Conservation (phyloP, 2,329 filamentous ascomycete genomes). For the Bipolaris victoriae region DNA sequence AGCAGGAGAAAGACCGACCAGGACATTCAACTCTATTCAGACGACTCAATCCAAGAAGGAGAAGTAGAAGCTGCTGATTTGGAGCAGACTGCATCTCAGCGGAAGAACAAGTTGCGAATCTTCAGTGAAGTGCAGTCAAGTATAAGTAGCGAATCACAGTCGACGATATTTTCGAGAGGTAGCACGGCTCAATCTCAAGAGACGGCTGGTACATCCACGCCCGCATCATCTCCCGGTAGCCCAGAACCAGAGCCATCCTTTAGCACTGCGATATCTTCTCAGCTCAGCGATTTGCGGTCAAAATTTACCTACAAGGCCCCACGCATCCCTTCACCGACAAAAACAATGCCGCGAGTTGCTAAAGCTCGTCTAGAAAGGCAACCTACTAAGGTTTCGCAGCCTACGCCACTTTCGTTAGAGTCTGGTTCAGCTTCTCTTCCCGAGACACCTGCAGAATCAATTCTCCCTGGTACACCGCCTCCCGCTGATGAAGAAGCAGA, state of each 20-base stretch:
- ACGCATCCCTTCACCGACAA: conserved; percentile 3
- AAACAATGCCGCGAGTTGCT: conserved; percentile 1
- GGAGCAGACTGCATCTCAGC: conserved; percentile 36
- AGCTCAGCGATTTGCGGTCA: conserved; percentile 39
- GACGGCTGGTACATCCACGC: conserved; percentile 35
- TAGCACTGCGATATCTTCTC: conserved; percentile 34
- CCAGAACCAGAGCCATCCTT: conserved; percentile 37
- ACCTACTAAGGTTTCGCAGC: conserved; percentile 14
- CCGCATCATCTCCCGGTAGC: conserved; percentile 39
- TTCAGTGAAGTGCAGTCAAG: conserved; percentile 38
- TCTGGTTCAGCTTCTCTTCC: neutral
- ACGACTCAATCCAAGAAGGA: conserved; percentile 55
- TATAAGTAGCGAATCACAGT: conserved; percentile 35
- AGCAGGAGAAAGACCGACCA: conserved; percentile 40
- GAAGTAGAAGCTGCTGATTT: conserved; percentile 47
- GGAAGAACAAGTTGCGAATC: conserved; percentile 43
- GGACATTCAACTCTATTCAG: conserved; percentile 56
- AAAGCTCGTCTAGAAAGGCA: conserved; percentile 16
- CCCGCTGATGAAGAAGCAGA: conserved; percentile 14
- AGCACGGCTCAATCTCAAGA: conserved; percentile 36
- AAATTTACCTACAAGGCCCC: conserved; percentile 39
- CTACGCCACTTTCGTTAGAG: conserved; percentile 14
- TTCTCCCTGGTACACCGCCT: conserved; percentile 16
- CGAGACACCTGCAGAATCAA: conserved; percentile 7
- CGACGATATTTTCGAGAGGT: conserved; percentile 32